Evolutionary conservation across 1,284 basidiomycete genomes (phyloP).

Genomic region (Puccinia triticina): DNA sequence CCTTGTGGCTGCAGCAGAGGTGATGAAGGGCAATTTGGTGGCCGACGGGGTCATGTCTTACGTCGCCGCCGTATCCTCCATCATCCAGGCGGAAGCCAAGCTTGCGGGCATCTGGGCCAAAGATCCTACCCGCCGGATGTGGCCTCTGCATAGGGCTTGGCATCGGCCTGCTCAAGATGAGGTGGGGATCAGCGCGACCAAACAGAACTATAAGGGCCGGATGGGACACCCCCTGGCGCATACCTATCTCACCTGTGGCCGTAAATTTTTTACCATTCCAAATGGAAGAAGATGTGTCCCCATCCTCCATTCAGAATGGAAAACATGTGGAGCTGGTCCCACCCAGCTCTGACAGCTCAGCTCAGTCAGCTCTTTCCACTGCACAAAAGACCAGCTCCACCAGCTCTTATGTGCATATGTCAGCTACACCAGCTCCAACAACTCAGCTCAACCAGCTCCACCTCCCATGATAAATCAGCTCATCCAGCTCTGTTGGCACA

Average conservation of each 20-base stretch:
- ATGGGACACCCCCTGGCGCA: conserved; percentile 96
- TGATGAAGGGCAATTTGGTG: conserved; percentile 80
- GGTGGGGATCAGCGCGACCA: conserved; percentile 94
- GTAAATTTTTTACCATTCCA: no score
- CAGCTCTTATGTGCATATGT: no score
- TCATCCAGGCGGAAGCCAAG: conserved; percentile 88
- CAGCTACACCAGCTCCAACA: no score
- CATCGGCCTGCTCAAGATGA: conserved; percentile 84
- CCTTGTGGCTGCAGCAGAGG: conserved; percentile 84
- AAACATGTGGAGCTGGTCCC: no score
- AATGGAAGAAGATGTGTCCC: no score
- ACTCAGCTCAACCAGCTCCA: no score
- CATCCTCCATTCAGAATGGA: no score
- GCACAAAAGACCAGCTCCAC: no score
- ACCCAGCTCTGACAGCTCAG: no score
- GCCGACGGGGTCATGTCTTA: conserved; percentile 94
- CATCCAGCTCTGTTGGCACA: no score
- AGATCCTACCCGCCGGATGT: conserved; percentile 89
- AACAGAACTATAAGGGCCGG: conserved; percentile 97
- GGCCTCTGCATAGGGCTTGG: conserved; percentile 98
- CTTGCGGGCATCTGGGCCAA: conserved; percentile 84
- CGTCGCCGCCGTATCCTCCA: conserved; percentile 89
- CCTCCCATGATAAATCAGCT: no score
- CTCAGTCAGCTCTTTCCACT: no score
- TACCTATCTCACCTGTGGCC: conserved; percentile 91